These are phyloP conservation scores for Trypanosoma lewisi DNA, from an alignment of 208 protist genomes.

Conservation along the genomic window DNA sequence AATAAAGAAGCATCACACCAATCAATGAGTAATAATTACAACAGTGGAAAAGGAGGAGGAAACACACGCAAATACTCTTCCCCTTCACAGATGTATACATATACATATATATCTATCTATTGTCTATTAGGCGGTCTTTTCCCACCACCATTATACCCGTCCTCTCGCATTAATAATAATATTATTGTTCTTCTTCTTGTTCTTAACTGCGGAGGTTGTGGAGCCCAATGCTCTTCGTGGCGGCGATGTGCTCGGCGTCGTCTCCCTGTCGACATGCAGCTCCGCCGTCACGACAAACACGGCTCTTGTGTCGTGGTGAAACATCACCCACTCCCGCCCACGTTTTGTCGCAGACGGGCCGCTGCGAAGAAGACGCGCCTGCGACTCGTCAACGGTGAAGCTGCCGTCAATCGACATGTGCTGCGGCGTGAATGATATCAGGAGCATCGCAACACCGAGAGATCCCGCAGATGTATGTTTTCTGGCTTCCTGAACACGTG, in stretches of 20 bases:
- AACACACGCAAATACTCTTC: background rate
- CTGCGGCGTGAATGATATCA: conserved; percentile 20
- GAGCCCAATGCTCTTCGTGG: background rate
- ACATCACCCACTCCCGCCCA: conserved; percentile 27
- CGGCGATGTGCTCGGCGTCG: background rate
- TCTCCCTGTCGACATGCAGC: background rate
- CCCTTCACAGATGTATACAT: background rate
- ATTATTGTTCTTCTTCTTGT: no score
- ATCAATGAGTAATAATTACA: no score
- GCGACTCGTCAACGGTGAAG: conserved; percentile 25
- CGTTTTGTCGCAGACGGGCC: conserved; percentile 12
- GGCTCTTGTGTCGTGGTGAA: conserved; percentile 26
- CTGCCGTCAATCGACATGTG: conserved; percentile 22
- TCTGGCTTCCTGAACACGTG: background rate
- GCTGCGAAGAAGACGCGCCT: conserved; percentile 21
- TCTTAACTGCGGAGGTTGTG: no score
- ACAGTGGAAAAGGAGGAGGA: no score
- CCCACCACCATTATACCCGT: no score
- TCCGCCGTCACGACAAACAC: conserved; percentile 17
- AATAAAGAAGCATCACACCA: no score
- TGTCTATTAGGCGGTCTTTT: no score
- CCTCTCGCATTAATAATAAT: no score
- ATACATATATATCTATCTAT: background rate
- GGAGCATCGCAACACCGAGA: conserved; percentile 19
- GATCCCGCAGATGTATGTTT: no score